Evolutionary conservation across 2,329 filamentous ascomycete genomes (phyloP).

Genomic region (Endothia cerciana): DNA sequence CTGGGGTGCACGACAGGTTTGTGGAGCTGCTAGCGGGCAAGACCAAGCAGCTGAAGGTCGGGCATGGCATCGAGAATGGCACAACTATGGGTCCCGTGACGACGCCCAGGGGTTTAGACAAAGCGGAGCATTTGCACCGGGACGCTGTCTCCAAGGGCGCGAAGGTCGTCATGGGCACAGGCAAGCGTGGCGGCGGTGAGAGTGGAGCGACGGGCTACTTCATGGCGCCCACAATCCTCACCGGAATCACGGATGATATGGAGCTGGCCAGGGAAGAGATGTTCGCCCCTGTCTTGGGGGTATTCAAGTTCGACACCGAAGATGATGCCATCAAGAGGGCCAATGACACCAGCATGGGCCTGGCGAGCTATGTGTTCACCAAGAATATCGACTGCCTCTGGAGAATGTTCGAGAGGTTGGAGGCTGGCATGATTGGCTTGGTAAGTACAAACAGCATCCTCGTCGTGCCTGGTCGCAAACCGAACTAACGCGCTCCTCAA

Average conservation of each 20-base stretch:
- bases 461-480: too few relatives aligned
- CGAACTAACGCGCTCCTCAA: not conserved
- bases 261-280: conserved; percentile 31
- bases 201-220: conserved; percentile 66
- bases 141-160: conserved; percentile 33
- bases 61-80: conserved; percentile 34
- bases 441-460: conserved; percentile 3
- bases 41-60: conserved; percentile 30
- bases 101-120: conserved; percentile 39
- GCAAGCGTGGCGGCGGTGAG: conserved; percentile 46
- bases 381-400: conserved; percentile 40
- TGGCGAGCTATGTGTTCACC: conserved; percentile 39
- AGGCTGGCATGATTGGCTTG: conserved; percentile 68
- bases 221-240: conserved; percentile 72
- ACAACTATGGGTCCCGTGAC: conserved; percentile 43
- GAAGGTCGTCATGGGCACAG: conserved; percentile 46
- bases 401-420: conserved; percentile 52
- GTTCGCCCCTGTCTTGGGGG: conserved; percentile 31
- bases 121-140: conserved; percentile 36
- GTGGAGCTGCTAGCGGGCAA: conserved; percentile 50
- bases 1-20: conserved; percentile 64
- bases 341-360: conserved; percentile 41
- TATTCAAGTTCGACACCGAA: conserved; percentile 37
- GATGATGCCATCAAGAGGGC: conserved; percentile 40
- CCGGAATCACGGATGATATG: conserved; percentile 45